Evolutionary conservation across 1,284 basidiomycete genomes (phyloP).

Genomic region (Apiotrichum veenhuisii): DNA sequence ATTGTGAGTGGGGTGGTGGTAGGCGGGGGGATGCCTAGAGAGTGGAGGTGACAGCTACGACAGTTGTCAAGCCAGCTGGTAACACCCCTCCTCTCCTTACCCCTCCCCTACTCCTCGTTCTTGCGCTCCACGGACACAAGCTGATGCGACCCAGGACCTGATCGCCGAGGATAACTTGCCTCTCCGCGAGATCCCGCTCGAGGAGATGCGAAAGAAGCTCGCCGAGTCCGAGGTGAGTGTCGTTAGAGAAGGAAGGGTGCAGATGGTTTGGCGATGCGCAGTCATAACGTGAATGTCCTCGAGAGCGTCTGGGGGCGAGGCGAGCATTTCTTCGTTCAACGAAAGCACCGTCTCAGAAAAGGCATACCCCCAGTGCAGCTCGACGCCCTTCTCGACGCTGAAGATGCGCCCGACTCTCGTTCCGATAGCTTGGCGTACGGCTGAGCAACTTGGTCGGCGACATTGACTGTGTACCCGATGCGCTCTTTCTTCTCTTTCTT

Average conservation of each 20-base stretch:
- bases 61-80: neutral
- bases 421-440: no score
- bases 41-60: neutral
- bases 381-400: no score
- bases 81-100: neutral
- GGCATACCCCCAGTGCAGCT: no score
- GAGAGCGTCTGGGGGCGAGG: no score
- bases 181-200: conserved; percentile 67
- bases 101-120: no score
- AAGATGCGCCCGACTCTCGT: no score
- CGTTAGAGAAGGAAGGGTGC: neutral
- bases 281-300: no score
- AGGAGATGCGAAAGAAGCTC: conserved; percentile 65
- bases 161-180: conserved; percentile 87
- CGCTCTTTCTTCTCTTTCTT: neutral
- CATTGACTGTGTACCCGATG: neutral
- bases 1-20: conserved; percentile 62
- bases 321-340: no score
- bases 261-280: no score
- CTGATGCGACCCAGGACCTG: conserved; percentile 64
- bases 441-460: no score
- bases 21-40: neutral
- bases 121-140: neutral
- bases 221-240: conserved; percentile 57
- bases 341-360: no score